These are phyloP conservation scores for Pichia exigua DNA, from an alignment of 805 yeast genomes.

Conservation along the genomic window DNA sequence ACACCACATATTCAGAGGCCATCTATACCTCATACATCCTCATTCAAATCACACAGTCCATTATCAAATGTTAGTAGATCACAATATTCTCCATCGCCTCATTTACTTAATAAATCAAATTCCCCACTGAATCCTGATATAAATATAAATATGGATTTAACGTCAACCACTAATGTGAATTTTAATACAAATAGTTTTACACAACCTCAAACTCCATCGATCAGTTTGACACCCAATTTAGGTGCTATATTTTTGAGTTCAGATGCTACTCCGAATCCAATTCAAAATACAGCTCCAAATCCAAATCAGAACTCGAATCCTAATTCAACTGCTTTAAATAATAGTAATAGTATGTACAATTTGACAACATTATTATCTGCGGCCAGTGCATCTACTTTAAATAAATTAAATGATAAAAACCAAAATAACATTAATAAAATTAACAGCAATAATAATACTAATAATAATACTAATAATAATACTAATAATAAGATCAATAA, in stretches of 20 bases:
- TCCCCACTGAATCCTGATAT: neutral
- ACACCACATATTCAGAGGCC: neutral
- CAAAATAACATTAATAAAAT: neutral
- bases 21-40: neutral
- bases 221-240: neutral
- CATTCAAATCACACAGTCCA: neutral
- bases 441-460: neutral
- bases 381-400: conserved; percentile 2
- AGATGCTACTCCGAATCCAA: neutral
- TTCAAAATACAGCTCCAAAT: no score
- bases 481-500: neutral
- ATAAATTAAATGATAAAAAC: neutral
- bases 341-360: neutral
- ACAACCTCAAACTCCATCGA: neutral
- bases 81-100: neutral
- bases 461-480: neutral
- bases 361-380: conserved; percentile 6
- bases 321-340: neutral
- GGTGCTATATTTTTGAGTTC: no score
- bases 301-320: no score
- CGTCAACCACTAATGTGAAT: neutral
- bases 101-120: neutral
- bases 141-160: neutral
- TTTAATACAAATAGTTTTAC: neutral
- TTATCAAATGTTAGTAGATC: neutral